Conservation (phyloP, 2,329 filamentous ascomycete species). For the Sporothrix euskadiensis region DNA sequence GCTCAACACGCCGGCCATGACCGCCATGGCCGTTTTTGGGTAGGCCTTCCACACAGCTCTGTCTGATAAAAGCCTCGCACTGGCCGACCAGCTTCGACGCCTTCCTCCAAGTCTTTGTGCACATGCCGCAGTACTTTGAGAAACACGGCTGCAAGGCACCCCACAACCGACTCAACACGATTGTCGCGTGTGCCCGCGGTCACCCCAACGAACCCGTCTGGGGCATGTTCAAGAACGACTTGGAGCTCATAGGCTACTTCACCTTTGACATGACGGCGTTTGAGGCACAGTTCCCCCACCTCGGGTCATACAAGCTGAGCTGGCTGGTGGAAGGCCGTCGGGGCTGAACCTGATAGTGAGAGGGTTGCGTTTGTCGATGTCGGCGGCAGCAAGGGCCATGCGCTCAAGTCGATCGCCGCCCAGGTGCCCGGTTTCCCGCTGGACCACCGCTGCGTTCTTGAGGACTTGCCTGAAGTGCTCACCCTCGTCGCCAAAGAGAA, state of each 20-base stretch:
- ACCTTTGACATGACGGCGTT: conserved; percentile 38
- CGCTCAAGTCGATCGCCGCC: conserved; percentile 36
- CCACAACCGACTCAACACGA: conserved; percentile 34
- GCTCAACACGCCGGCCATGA: conserved; percentile 29
- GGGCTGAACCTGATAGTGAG: neutral
- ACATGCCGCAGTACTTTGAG: conserved; percentile 40
- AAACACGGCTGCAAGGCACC: conserved; percentile 40
- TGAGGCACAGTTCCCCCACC: conserved; percentile 34
- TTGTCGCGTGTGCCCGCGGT: conserved; percentile 37
- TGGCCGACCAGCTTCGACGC: conserved; percentile 35
- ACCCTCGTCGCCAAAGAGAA: conserved; percentile 28
- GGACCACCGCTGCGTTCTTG: conserved; percentile 38
- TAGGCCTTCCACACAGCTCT: conserved; percentile 16
- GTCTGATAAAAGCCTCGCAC: neutral
- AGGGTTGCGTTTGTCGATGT: conserved; percentile 40
- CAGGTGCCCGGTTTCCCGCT: conserved; percentile 35
- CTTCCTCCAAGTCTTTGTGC: conserved; percentile 32
- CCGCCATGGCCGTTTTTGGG: conserved; percentile 31
- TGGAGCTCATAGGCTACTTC: conserved; percentile 35
- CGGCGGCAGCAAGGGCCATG: conserved; percentile 40
- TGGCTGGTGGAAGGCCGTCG: conserved; percentile 35
- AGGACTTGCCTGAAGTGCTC: conserved; percentile 40
- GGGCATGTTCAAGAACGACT: conserved; percentile 37
- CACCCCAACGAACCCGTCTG: conserved; percentile 39
- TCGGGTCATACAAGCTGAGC: conserved; percentile 39